Conservation (phyloP, 139 green algal species). For the Chloropicon primus region DNA sequence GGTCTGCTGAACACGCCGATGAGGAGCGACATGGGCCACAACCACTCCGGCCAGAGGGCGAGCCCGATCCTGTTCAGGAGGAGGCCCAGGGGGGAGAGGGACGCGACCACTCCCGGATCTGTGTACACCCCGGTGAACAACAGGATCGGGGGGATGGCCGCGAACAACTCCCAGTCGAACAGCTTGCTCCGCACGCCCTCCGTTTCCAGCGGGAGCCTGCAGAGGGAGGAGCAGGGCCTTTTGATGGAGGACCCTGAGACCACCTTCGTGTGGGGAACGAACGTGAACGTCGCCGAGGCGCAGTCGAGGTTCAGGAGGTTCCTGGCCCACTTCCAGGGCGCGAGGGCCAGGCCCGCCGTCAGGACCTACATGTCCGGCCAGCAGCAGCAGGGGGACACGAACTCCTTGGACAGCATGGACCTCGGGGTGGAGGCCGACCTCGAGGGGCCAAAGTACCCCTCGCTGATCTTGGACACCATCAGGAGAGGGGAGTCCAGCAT, state of each 20-base stretch:
- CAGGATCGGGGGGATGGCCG: background rate
- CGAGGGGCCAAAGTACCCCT: slow-evolving; percentile 30
- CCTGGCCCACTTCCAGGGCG: slow-evolving; percentile 35
- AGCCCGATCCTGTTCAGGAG: background rate
- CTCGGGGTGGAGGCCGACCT: background rate
- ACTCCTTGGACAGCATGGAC: background rate
- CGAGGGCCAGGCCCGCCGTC: background rate
- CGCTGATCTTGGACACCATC: slow-evolving; percentile 34
- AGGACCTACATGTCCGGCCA: background rate
- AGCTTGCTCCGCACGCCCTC: background rate
- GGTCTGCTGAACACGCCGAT: background rate
- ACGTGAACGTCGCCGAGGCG: slow-evolving; percentile 40
- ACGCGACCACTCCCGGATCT: no score
- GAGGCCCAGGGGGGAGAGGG: background rate
- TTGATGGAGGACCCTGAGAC: slow-evolving; percentile 14
- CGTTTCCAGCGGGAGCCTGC: background rate
- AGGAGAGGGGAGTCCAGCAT: slow-evolving; percentile 29
- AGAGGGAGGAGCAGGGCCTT: background rate
- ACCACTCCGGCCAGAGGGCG: background rate
- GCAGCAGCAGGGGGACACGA: background rate
- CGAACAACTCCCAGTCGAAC: background rate
- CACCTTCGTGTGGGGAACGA: slow-evolving; percentile 81
- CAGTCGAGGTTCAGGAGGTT: slow-evolving; percentile 49
- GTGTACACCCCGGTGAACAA: background rate
- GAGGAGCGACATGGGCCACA: background rate